Percentiles rank a stretch among this genome's conserved stretches.
Evolutionary conservation across 352 stramenopile genomes (phyloP).

Genomic region (Pythium aristosporum): DNA sequence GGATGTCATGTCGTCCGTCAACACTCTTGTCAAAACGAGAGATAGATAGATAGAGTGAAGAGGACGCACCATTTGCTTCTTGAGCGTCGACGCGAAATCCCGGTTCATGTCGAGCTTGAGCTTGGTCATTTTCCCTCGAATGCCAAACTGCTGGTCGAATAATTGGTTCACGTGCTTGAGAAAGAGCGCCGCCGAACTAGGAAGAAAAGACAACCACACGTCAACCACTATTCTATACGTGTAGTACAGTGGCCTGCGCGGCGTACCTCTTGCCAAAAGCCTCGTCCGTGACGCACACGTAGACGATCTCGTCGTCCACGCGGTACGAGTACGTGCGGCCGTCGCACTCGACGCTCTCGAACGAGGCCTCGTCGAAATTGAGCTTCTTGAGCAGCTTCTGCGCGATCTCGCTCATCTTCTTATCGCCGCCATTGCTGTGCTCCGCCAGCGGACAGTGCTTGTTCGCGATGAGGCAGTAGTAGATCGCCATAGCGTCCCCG

Average conservation of each 20-base stretch:
- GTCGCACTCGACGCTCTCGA: slow-evolving; percentile 83
- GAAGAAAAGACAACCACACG: neutral
- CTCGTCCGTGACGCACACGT: slow-evolving; percentile 82
- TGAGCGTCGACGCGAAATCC: slow-evolving; percentile 79
- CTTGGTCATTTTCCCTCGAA: slow-evolving; percentile 86
- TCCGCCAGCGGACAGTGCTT: slow-evolving; percentile 75
- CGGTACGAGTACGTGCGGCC: slow-evolving; percentile 86
- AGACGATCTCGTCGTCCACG: slow-evolving; percentile 81
- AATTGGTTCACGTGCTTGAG: slow-evolving; percentile 85
- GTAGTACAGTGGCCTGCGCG: too few relatives aligned
- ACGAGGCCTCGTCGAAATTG: slow-evolving; percentile 62
- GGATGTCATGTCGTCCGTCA: neutral
- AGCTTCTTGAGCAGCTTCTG: slow-evolving; percentile 87
- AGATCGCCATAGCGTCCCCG: slow-evolving; percentile 59
- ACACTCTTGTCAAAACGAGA: neutral
- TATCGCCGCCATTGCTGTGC: slow-evolving; percentile 79
- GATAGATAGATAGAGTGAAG: neutral
- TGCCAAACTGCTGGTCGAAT: slow-evolving; percentile 85
- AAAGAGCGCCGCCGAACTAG: slow-evolving; percentile 76
- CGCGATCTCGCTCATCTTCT: slow-evolving; percentile 87
- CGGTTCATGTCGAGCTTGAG: slow-evolving; percentile 87
- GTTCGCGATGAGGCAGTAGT: slow-evolving; percentile 87
- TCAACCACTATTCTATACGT: slow-evolving; percentile 1
- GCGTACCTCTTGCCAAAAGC: slow-evolving; percentile 73
- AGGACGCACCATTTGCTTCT: slow-evolving; percentile 75